Percentiles rank a stretch among this genome's conserved stretches.
These are phyloP conservation scores for Fusarium albidum DNA, from an alignment of 2,329 filamentous ascomycete species.

Conservation along the genomic window DNA sequence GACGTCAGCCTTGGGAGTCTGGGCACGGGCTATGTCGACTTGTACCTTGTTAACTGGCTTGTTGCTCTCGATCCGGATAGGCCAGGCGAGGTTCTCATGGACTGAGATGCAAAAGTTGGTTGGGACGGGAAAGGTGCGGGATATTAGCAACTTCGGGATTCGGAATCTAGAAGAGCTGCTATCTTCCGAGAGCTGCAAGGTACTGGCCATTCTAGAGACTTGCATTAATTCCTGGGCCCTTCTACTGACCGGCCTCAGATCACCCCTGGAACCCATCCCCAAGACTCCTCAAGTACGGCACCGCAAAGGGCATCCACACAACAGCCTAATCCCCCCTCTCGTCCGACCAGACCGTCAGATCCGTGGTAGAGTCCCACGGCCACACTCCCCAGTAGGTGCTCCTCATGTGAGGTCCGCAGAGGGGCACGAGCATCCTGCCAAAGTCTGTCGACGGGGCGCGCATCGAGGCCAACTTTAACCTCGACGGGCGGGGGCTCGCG, in stretches of 20 bases:
- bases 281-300: neutral
- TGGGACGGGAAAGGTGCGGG: slow-evolving; percentile 48
- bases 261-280: too few relatives aligned
- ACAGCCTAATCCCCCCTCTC: slow-evolving; percentile 7
- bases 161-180: slow-evolving; percentile 50
- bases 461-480: neutral
- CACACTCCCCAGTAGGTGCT: slow-evolving; percentile 4
- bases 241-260: too few relatives aligned
- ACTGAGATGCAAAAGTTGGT: slow-evolving; percentile 49
- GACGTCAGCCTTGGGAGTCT: slow-evolving; percentile 56
- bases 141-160: slow-evolving; percentile 60
- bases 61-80: slow-evolving; percentile 46
- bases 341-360: neutral
- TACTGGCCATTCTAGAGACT: slow-evolving; percentile 40
- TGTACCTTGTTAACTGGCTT: slow-evolving; percentile 60
- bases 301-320: slow-evolving; percentile 1
- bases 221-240: too few relatives aligned
- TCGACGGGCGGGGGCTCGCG: neutral
- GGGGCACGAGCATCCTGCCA: slow-evolving; percentile 1
- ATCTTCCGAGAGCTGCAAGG: slow-evolving; percentile 6
- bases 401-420: slow-evolving; percentile 5
- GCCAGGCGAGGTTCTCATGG: neutral
- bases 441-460: slow-evolving; percentile 1
- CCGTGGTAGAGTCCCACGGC: neutral
- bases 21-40: slow-evolving; percentile 58